phyloP scores from a whole-genome alignment of 2,329 filamentous ascomycete species.

The Pseudogymnoascus destructans region DNA sequence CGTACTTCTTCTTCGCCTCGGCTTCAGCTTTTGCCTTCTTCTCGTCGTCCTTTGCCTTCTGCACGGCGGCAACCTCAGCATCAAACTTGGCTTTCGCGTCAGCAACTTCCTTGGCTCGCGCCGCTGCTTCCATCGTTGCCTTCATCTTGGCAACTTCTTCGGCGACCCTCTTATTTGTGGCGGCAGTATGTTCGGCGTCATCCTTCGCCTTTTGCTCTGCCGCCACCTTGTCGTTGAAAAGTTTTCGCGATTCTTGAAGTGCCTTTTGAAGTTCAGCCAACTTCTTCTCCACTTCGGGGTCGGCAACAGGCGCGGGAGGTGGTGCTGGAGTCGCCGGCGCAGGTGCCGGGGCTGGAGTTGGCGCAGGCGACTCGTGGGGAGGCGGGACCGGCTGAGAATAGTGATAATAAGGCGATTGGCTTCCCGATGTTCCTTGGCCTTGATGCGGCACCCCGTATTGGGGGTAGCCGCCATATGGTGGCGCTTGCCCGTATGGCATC shows the following conservation, averaged over 20 bases:
- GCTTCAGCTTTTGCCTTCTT: constrained; percentile 1
- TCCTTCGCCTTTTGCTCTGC: constrained; percentile 31
- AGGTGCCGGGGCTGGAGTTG: constrained; percentile 3
- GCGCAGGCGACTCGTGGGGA: constrained; percentile 15
- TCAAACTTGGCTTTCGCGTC: constrained; percentile 35
- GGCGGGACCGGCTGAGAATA: neutral
- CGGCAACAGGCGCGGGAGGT: neutral
- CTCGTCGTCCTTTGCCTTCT: constrained; percentile 27
- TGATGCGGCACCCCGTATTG: constrained; percentile 14
- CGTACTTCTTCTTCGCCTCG: constrained; percentile 7
- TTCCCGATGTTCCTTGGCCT: constrained; percentile 19
- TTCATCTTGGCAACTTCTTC: constrained; percentile 34
- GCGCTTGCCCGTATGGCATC: constrained; percentile 9
- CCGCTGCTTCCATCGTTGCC: constrained; percentile 37
- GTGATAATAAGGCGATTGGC: constrained; percentile 12
- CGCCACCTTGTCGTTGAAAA: constrained; percentile 18
- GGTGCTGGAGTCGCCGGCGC: constrained; percentile 10
- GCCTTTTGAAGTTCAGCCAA: neutral
- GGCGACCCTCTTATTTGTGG: constrained; percentile 29
- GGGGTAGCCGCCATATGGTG: constrained; percentile 1
- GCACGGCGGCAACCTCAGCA: constrained; percentile 34
- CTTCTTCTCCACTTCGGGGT: constrained; percentile 12
- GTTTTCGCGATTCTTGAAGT: neutral
- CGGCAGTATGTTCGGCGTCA: constrained; percentile 34
- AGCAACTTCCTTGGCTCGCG: constrained; percentile 31